phyloP scores from a whole-genome alignment of 225 moss, liverwort and hornwort genomes.

The Straminergon stramineum region DNA sequence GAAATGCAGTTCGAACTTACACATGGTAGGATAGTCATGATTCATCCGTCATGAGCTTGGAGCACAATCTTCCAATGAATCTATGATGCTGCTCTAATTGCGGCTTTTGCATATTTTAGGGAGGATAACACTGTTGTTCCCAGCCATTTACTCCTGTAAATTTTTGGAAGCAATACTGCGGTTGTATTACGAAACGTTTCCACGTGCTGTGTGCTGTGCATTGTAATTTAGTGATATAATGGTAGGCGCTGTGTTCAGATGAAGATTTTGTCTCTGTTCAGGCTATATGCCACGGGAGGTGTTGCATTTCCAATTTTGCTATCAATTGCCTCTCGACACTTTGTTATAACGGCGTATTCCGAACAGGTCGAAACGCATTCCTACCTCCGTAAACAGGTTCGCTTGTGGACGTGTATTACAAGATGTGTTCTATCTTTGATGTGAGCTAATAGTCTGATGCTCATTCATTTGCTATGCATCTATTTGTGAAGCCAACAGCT shows the following conservation, averaged over 20 bases:
- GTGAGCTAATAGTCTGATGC: background rate
- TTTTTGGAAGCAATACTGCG: background rate
- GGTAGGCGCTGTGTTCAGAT: background rate
- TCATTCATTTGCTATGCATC: background rate
- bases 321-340: background rate
- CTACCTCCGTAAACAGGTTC: background rate
- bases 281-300: background rate
- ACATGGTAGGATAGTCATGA: slow-evolving; percentile 6
- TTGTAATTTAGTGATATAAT: background rate
- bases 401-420: background rate
- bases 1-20: slow-evolving; percentile 22
- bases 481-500: background rate
- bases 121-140: background rate
- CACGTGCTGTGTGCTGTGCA: background rate
- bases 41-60: slow-evolving; percentile 7
- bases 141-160: slow-evolving; percentile 13
- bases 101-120: slow-evolving; percentile 8
- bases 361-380: background rate
- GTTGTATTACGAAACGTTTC: background rate
- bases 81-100: slow-evolving; percentile 6
- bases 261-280: background rate
- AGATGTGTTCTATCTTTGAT: background rate
- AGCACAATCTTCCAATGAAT: background rate
- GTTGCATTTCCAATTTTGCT: background rate
- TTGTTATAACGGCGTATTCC: background rate